A percentile compares a stretch with the other conserved stretches of the same genome.
Evolutionary conservation across 164 flowering plant species (phyloP).

Genomic region (Brasenia schreberi): DNA sequence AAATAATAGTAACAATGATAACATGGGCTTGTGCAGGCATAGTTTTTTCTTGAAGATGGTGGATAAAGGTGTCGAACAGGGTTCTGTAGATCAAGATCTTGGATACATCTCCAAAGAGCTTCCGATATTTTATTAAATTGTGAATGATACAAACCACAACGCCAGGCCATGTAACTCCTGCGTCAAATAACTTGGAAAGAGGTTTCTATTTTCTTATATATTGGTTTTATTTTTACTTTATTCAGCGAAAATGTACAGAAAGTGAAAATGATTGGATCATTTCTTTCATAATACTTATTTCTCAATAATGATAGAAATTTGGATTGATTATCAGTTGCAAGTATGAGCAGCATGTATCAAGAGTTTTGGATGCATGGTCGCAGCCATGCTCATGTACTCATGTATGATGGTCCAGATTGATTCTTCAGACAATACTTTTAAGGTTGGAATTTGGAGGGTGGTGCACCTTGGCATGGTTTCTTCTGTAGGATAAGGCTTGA

Average conservation of each 20-base stretch:
- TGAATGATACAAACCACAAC: no score
- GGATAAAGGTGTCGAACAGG: conserved; percentile 22
- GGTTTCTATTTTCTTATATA: background rate
- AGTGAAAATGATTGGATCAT: background rate
- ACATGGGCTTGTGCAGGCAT: conserved; percentile 48
- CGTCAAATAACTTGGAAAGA: no score
- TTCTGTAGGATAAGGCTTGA: no score
- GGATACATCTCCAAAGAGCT: background rate
- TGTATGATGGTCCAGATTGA: no score
- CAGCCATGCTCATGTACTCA: no score
- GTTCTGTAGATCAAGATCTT: conserved; percentile 5
- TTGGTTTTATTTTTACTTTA: background rate
- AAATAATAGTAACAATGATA: background rate
- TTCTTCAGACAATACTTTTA: no score
- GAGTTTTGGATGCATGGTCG: no score
- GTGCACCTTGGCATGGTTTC: no score
- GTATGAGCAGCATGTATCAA: no score
- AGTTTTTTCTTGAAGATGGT: conserved; percentile 85
- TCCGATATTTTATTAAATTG: background rate
- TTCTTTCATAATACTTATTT: no score
- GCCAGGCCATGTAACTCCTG: background rate
- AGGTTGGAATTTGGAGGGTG: no score
- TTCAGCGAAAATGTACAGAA: background rate
- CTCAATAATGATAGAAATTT: background rate
- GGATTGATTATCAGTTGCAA: no score